A percentile compares a stretch with the other conserved stretches of the same genome.
These are phyloP conservation scores for Mycena rosella DNA, from an alignment of 768 basidiomycete genomes.

Conservation along the genomic window DNA sequence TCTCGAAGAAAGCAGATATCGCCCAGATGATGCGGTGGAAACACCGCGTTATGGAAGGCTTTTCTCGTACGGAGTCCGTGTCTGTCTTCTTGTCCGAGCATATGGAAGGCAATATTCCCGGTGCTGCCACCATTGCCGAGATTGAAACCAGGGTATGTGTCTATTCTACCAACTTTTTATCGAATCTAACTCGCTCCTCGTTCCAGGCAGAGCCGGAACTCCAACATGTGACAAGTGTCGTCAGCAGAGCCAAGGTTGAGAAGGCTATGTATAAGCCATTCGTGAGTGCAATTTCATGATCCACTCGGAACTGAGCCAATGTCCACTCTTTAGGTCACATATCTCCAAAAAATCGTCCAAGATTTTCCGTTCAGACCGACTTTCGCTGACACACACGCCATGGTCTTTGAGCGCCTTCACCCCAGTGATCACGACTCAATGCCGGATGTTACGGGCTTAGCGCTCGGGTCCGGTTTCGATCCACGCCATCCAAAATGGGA, in stretches of 20 bases:
- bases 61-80: not conserved
- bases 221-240: too few relatives aligned
- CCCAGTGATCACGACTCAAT: slow-evolving; percentile 14
- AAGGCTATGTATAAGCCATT: too few relatives aligned
- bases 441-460: slow-evolving; percentile 2
- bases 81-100: slow-evolving; percentile 3
- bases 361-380: not conserved
- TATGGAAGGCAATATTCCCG: not conserved
- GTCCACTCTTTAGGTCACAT: not conserved
- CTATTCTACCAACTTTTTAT: too few relatives aligned
- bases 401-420: not conserved
- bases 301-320: not conserved
- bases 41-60: not conserved
- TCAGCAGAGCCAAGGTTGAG: too few relatives aligned
- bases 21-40: too few relatives aligned
- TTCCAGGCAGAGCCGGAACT: too few relatives aligned
- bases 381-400: not conserved
- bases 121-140: not conserved
- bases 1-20: too few relatives aligned
- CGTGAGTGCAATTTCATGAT: too few relatives aligned
- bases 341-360: not conserved
- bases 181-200: too few relatives aligned
- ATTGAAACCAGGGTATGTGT: too few relatives aligned
- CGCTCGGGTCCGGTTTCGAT: slow-evolving; percentile 14
- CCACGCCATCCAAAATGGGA: not conserved